Evolutionary conservation across 1,284 basidiomycete genomes (phyloP), one percentile per base, ranked within the genome.

Genomic region (Pisolithus thermaeus): DNA sequence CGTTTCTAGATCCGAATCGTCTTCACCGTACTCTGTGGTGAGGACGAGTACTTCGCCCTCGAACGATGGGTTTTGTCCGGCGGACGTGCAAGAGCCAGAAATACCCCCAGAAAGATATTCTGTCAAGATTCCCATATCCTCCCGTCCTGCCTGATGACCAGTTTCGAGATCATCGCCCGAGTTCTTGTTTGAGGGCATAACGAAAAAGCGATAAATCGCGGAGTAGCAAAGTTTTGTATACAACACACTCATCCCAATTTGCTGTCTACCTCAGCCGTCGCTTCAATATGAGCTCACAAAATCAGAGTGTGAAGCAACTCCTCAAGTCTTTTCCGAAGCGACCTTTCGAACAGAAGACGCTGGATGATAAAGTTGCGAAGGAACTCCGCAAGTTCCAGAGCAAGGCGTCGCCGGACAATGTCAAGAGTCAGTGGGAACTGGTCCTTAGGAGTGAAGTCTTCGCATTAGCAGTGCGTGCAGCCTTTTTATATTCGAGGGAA

Each of bases 381-480:
- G 73, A 75, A 3, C 60, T 87, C 27, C 55, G 56, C 25, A 70
- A 77, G n/a, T 70, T 77, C 0, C 70, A 70, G 40, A 61, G 64
- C 27, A 73, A 69, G 41, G 67, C 72, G 2, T 76, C 78, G 4
- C 61, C 72, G 9, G 86, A 88, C 48, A 82, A 78, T 53, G 68
- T 77, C 54, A 83, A 79, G 65, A 79, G 73, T 42, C 81, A 81
- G 59, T 90, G 87, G 87, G 87, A 90, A 60, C 79, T 78, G 58
- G 68, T 82, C 40, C 68, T 90, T 39, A 80, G 79, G 69, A 79
- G 79, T 55, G 83, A 85, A 62, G 73, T 89, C 36, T 84, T 86
- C 61, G 69, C 70, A 20, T 72, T 88, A 51, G 85, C 85, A 39
- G 88, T 89, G 60, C 58, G 83, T 77, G 27, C 32, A 23, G n/a